Evolutionary conservation across 306 rosid genomes (phyloP).

Genomic region (Rosa rugosa): DNA sequence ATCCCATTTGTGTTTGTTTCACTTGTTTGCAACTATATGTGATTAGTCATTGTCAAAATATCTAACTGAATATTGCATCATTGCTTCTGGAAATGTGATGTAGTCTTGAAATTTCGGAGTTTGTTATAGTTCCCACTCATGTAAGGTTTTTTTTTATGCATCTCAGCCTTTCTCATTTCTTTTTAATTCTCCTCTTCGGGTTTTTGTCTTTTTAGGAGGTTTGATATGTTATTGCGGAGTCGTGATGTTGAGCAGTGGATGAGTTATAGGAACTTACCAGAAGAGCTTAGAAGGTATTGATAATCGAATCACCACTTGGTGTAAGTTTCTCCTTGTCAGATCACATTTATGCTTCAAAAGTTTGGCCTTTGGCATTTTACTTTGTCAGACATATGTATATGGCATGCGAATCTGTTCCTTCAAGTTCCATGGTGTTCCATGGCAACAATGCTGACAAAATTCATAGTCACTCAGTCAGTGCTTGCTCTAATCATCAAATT

Average conservation of each 20-base stretch:
- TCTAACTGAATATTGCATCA: not conserved
- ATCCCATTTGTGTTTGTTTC: not conserved
- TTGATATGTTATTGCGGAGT: slow-evolving; percentile 69
- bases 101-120: not conserved
- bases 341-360: not conserved
- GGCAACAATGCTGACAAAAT: not conserved
- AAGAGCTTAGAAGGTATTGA: slow-evolving; percentile 50
- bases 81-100: not conserved
- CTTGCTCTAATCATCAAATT: not conserved
- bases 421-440: not conserved
- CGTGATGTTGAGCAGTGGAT: slow-evolving; percentile 92
- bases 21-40: not conserved
- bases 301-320: not conserved
- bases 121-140: not conserved
- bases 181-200: not conserved
- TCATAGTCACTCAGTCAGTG: not conserved
- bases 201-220: slow-evolving; percentile 48
- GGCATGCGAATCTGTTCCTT: not conserved
- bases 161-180: not conserved
- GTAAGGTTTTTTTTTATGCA: not conserved
- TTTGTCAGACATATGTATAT: not conserved
- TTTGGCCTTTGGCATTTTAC: not conserved
- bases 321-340: not conserved
- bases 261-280: slow-evolving; percentile 75
- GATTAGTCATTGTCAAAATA: not conserved